Conservation (phyloP, 768 basidiomycete species). For the Austroboletus eburneus region DNA sequence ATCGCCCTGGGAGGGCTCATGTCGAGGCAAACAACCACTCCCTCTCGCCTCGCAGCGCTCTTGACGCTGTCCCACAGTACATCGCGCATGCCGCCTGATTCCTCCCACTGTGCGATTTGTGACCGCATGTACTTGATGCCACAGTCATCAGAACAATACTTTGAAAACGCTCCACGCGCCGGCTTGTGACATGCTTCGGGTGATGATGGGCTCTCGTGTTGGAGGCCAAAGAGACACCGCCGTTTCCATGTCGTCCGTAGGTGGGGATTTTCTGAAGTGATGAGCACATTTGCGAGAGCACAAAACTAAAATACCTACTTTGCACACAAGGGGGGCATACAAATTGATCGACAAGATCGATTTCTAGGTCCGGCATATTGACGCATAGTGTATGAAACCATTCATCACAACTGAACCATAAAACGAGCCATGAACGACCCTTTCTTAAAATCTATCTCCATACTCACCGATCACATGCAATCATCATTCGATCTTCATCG, state of each 20-base stretch:
- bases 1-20: slow-evolving; percentile 25
- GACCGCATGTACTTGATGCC: slow-evolving; percentile 69
- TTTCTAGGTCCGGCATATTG: slow-evolving; percentile 71
- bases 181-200: slow-evolving; percentile 74
- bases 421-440: not conserved
- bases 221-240: slow-evolving; percentile 69
- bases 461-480: slow-evolving; percentile 85
- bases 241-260: slow-evolving; percentile 76
- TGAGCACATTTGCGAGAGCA: not conserved
- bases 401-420: slow-evolving; percentile 72
- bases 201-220: slow-evolving; percentile 58
- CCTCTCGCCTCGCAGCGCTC: slow-evolving; percentile 65
- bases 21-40: slow-evolving; percentile 51
- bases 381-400: slow-evolving; percentile 93
- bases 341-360: slow-evolving; percentile 90
- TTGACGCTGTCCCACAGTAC: slow-evolving; percentile 74
- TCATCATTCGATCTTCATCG: slow-evolving; percentile 86
- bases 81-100: slow-evolving; percentile 58
- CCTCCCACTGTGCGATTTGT: slow-evolving; percentile 58
- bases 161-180: slow-evolving; percentile 77
- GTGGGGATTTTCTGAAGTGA: slow-evolving; percentile 49
- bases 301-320: slow-evolving; percentile 48
- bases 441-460: not conserved
- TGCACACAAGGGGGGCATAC: slow-evolving; percentile 78
- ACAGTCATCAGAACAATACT: slow-evolving; percentile 90